These are phyloP conservation scores for Jaltomata sinuosa DNA, from an alignment of 257 asterid species.

Conservation along the genomic window DNA sequence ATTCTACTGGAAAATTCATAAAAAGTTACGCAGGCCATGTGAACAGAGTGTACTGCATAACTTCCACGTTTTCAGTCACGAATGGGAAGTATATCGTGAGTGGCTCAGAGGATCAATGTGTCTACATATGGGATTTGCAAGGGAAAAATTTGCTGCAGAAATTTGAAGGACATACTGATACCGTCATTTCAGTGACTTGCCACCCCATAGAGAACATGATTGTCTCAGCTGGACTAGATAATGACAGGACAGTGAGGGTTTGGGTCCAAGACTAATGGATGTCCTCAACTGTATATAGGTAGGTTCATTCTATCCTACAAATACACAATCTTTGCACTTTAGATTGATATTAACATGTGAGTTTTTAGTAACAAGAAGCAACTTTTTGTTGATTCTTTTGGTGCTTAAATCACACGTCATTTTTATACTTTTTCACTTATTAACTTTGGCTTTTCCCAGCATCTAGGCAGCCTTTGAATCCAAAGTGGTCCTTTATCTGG, in stretches of 20 bases:
- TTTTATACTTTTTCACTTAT: background rate
- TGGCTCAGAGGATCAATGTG: constrained; percentile 77
- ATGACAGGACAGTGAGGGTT: constrained; percentile 63
- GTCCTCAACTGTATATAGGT: constrained; percentile 4
- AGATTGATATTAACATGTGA: background rate
- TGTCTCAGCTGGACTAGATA: constrained; percentile 74
- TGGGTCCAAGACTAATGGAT: constrained; percentile 62
- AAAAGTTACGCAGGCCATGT: constrained; percentile 57
- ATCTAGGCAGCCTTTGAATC: background rate
- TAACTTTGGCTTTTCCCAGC: background rate
- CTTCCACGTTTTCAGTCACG: constrained; percentile 65
- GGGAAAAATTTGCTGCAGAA: constrained; percentile 61
- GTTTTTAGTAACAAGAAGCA: background rate
- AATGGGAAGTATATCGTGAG: constrained; percentile 73
- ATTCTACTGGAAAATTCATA: constrained; percentile 49
- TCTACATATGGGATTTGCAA: constrained; percentile 79
- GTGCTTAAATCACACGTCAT: background rate
- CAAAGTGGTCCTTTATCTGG: background rate
- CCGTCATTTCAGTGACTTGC: constrained; percentile 63
- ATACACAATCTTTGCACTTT: background rate
- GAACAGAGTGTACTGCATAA: constrained; percentile 60
- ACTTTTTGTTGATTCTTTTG: background rate
- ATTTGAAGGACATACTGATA: constrained; percentile 85
- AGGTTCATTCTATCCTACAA: constrained; percentile 3
- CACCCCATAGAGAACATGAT: constrained; percentile 66